Evolutionary conservation across 2,329 filamentous ascomycete species (phyloP).

Genomic region (Botrytis sinoallii): DNA sequence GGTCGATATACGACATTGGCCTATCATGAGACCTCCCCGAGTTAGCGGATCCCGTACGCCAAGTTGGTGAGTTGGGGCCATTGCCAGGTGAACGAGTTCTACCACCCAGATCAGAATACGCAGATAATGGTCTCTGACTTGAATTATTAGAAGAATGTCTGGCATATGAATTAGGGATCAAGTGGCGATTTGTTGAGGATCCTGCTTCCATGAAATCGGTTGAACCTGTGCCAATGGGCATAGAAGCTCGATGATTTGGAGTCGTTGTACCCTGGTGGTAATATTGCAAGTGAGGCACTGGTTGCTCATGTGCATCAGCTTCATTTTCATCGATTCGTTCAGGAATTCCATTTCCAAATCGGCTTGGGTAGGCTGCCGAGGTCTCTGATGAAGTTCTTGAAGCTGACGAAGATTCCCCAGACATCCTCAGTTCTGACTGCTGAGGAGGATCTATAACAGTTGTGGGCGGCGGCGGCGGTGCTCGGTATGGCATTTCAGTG

Average conservation of each 20-base stretch:
- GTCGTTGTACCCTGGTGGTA: constrained; percentile 50
- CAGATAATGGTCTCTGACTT: constrained; percentile 67
- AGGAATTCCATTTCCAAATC: constrained; percentile 18
- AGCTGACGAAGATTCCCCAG: constrained; percentile 1
- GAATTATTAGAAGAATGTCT: constrained; percentile 48
- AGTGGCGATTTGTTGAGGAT: constrained; percentile 55
- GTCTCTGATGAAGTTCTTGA: constrained; percentile 25
- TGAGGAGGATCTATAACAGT: constrained; percentile 30
- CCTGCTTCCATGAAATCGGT: constrained; percentile 44
- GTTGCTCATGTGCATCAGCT: constrained; percentile 21
- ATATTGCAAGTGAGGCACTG: constrained; percentile 59
- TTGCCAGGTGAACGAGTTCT: constrained; percentile 59
- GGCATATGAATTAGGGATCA: constrained; percentile 56
- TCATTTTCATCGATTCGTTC: constrained; percentile 31
- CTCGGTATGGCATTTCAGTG: constrained; percentile 33
- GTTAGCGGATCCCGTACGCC: constrained; percentile 35
- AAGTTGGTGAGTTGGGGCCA: constrained; percentile 33
- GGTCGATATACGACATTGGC: constrained; percentile 44
- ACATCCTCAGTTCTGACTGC: constrained; percentile 31
- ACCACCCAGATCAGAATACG: constrained; percentile 69
- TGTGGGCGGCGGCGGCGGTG: constrained; percentile 27
- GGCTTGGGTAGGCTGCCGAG: constrained; percentile 20
- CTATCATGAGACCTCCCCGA: constrained; percentile 35
- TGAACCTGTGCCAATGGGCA: constrained; percentile 23
- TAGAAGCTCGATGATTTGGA: constrained; percentile 36